Percentiles rank a stretch among this genome's conserved stretches.
Evolutionary conservation across 2,329 filamentous ascomycete species (phyloP).

Genomic region (Juglanconis oblonga): DNA sequence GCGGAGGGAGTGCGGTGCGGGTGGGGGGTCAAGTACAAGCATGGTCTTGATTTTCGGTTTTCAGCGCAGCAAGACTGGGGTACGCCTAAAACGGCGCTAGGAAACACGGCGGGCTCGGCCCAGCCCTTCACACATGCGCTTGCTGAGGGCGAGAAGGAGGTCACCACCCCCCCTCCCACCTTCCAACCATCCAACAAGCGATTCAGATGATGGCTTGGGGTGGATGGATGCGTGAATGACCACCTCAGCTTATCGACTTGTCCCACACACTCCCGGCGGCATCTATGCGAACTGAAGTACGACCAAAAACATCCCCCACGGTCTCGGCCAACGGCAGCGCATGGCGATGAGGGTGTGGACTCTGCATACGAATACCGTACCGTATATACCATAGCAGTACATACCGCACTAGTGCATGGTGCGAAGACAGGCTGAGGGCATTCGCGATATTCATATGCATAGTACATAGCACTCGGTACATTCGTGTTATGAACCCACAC

Average conservation of each 20-base stretch:
- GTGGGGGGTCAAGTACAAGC: background rate
- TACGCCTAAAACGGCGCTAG: constrained; percentile 4
- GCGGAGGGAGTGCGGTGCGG: background rate
- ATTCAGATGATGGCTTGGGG: background rate
- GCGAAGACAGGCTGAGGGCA: background rate
- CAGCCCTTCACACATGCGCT: background rate
- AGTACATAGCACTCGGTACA: background rate
- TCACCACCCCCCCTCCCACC: too few relatives aligned
- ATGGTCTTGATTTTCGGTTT: background rate
- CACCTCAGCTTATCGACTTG: background rate
- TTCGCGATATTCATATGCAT: background rate
- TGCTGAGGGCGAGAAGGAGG: background rate
- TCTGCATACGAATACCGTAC: background rate
- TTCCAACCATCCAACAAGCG: background rate
- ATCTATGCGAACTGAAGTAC: background rate
- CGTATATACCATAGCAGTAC: too few relatives aligned
- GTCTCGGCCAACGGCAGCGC: background rate
- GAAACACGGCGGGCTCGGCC: too few relatives aligned
- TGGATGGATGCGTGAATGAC: background rate
- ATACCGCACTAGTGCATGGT: too few relatives aligned
- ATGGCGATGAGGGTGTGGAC: background rate
- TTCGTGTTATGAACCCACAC: constrained; percentile 7
- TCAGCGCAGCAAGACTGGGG: constrained; percentile 4
- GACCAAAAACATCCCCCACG: background rate
- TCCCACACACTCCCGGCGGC: background rate